phyloP scores from a whole-genome alignment of 257 asterid species.

The Paraleonurus japonicus region DNA sequence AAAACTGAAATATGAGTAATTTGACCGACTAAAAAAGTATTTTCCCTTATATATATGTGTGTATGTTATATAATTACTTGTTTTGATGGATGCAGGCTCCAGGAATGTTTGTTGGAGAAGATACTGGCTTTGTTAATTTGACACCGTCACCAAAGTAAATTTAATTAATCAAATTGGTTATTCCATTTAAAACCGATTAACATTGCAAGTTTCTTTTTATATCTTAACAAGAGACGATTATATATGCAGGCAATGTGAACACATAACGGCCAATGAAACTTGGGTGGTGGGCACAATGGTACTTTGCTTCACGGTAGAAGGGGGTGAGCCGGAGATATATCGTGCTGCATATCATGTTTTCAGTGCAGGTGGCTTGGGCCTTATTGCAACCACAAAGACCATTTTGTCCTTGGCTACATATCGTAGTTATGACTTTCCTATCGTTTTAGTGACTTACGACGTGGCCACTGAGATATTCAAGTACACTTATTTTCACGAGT shows the following conservation, averaged over 20 bases:
- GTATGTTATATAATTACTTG: not conserved
- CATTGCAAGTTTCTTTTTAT: not conserved
- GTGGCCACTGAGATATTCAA: slow-evolving; percentile 32
- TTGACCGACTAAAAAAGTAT: too few species aligned
- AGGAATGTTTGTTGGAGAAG: slow-evolving; percentile 30
- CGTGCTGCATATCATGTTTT: not conserved
- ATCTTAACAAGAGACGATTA: not conserved
- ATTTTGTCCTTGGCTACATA: not conserved
- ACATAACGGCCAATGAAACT: slow-evolving; percentile 24
- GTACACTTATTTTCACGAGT: slow-evolving; percentile 34
- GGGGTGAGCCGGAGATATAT: not conserved
- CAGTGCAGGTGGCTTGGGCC: slow-evolving; percentile 34
- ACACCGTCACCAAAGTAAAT: not conserved
- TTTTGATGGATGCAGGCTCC: slow-evolving; percentile 32
- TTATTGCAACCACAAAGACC: slow-evolving; percentile 29
- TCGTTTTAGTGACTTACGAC: slow-evolving; percentile 26
- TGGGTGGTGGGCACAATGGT: slow-evolving; percentile 39
- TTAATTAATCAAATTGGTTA: not conserved
- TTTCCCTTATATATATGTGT: too few species aligned
- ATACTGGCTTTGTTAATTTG: slow-evolving; percentile 28
- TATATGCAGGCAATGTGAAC: slow-evolving; percentile 29
- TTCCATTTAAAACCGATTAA: not conserved
- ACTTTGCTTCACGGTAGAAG: slow-evolving; percentile 29
- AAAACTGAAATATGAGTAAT: too few species aligned
- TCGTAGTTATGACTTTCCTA: slow-evolving; percentile 8